Percentiles rank a stretch among this genome's conserved stretches.
phyloP scores from a whole-genome alignment of 345 rosid species.

The Aquilaria malaccensis region DNA sequence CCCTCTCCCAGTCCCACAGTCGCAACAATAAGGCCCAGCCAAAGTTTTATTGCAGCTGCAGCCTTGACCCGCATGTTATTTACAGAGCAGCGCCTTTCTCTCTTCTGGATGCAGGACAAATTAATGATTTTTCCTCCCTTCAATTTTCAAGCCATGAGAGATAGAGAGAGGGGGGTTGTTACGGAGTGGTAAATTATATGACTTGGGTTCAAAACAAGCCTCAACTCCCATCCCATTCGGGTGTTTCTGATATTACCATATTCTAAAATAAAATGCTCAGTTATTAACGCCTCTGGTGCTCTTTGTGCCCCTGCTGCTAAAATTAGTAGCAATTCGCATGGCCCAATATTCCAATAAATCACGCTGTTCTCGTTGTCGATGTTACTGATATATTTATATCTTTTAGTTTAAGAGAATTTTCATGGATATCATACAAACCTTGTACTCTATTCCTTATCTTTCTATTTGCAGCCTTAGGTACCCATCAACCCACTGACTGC shows the following conservation, averaged over 20 bases:
- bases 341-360: background rate
- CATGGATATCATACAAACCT: too few relatives aligned
- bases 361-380: background rate
- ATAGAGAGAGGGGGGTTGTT: slow-evolving; percentile 1
- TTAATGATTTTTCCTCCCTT: background rate
- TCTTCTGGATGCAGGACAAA: background rate
- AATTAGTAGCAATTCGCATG: background rate
- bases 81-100: background rate
- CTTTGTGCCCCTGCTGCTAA: too few relatives aligned
- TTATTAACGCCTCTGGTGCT: too few relatives aligned
- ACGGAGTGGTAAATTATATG: background rate
- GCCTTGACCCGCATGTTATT: slow-evolving; percentile 16
- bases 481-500: too few relatives aligned
- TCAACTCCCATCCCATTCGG: background rate
- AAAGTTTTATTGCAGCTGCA: background rate
- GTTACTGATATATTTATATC: background rate
- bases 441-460: too few relatives aligned
- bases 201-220: background rate
- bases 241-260: too few relatives aligned
- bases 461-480: too few relatives aligned
- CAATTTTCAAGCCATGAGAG: background rate
- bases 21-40: slow-evolving; percentile 9
- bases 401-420: background rate
- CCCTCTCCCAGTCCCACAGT: slow-evolving; percentile 10
- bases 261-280: too few relatives aligned